Base-by-base conservation (phyloP, 2,329 filamentous ascomycete species). In the Leptographium lundbergii region DNA sequence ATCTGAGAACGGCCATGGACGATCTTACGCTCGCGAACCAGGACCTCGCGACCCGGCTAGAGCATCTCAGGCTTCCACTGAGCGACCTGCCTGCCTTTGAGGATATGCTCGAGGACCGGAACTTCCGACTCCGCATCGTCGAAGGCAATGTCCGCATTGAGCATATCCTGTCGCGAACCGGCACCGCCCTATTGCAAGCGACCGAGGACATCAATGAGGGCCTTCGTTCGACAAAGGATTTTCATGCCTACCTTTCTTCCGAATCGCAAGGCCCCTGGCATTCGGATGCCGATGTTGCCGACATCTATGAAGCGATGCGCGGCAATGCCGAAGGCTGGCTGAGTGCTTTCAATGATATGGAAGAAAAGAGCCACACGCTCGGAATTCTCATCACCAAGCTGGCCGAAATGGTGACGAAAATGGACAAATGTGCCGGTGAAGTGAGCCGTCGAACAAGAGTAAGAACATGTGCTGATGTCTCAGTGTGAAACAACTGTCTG, bases 291-390 rank as follows among this genome's bases (percentile, higher is more conserved):
- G 78, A 82, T 54, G 53, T 60, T 32, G 45, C 45, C 6, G 52
- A 88, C 54, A 89, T 96, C 24, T 94, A 88, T 65, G 81, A 86
- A 48, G 90, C 91, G 45, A 97, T 97, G 91, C 87, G 88, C 67
- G 89, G 89, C 39, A 97, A 97, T 66, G 86, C 91, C 10, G 88
- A 95, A 63, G 91, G 91, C 51, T 97, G 92, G 92, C 82, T 86
- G 60, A 84, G 85, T 59, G 90, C 90, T 7, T 86, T 96, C 67
- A 79, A 84, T 58, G 86, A 87, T 58, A 77, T 96, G 61, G 85
- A 90, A 68, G 80, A 81, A 25, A 89, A 87, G 67, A 85, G 86
- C 17, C 81, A 86, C 62, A 79, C 81, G 52, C 76, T 96, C 29
- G 87, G 86, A 36, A 79, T 82, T 7, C 76, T 86, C 34, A 78